phyloP scores from a whole-genome alignment of 345 rosid genomes.

The Cardiospermum halicacabum region DNA sequence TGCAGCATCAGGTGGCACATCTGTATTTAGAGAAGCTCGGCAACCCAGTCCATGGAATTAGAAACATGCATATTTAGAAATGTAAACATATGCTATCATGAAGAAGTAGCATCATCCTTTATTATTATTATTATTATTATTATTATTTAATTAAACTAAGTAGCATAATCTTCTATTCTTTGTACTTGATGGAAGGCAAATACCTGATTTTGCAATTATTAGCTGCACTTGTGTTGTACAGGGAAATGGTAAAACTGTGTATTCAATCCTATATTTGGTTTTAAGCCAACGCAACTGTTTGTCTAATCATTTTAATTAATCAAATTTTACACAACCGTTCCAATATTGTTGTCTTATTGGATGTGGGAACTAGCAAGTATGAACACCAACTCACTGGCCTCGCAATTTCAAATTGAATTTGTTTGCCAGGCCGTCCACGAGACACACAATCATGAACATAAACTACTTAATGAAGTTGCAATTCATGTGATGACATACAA shows the following conservation, averaged over 20 bases:
- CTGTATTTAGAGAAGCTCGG: slow-evolving; percentile 65
- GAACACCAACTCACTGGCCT: background rate
- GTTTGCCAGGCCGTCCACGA: background rate
- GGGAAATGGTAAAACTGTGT: no score
- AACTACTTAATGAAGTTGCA: slow-evolving; percentile 5
- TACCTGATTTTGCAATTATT: background rate
- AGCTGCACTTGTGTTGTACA: background rate
- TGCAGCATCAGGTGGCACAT: slow-evolving; percentile 89
- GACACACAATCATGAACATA: background rate
- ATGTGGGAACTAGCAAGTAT: no score
- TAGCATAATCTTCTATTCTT: background rate
- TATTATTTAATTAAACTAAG: no score
- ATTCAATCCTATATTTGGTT: background rate
- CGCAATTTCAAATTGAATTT: background rate
- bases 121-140: no score
- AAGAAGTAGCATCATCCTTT: background rate
- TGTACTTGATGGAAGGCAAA: background rate
- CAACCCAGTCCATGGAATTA: slow-evolving; percentile 85
- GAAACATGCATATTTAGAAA: no score
- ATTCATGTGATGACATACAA: background rate
- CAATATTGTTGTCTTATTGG: no score
- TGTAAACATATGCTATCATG: background rate
- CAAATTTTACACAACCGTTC: no score
- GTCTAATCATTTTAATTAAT: background rate
- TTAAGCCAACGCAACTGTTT: background rate